phyloP scores from a whole-genome alignment of 306 rosid species.

The Senna tora region DNA sequence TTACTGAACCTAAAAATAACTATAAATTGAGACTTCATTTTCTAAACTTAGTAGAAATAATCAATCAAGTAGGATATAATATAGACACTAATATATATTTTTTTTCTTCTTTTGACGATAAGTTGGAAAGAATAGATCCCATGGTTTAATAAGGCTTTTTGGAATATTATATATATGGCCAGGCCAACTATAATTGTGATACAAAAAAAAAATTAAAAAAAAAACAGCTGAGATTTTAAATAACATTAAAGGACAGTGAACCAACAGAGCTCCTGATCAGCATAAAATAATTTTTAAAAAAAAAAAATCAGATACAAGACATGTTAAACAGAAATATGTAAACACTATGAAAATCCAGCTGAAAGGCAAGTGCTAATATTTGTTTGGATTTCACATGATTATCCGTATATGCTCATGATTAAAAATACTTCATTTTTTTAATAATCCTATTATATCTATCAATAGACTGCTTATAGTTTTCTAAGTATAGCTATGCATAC shows the following conservation, averaged over 20 bases:
- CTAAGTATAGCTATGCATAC: neutral
- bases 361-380: neutral
- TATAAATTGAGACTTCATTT: too few relatives aligned
- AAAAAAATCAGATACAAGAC: conserved; percentile 23
- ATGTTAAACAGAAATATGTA: conserved; percentile 16
- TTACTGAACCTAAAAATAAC: too few relatives aligned
- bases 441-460: neutral
- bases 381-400: neutral
- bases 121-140: neutral
- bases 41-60: neutral
- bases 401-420: conserved; percentile 2
- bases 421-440: neutral
- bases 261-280: conserved; percentile 16
- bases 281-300: neutral
- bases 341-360: conserved; percentile 17
- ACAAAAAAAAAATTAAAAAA: neutral
- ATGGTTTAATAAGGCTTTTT: conserved; percentile 10
- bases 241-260: neutral
- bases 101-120: neutral
- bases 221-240: conserved; percentile 13
- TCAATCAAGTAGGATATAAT: neutral
- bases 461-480: neutral
- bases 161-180: neutral
- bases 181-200: conserved; percentile 5
- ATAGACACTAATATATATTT: conserved; percentile 4